A percentile compares a stretch with the other conserved stretches of the same genome.
Conservation (phyloP, 2,329 filamentous ascomycete species). For the Sporothrix mexicana region DNA sequence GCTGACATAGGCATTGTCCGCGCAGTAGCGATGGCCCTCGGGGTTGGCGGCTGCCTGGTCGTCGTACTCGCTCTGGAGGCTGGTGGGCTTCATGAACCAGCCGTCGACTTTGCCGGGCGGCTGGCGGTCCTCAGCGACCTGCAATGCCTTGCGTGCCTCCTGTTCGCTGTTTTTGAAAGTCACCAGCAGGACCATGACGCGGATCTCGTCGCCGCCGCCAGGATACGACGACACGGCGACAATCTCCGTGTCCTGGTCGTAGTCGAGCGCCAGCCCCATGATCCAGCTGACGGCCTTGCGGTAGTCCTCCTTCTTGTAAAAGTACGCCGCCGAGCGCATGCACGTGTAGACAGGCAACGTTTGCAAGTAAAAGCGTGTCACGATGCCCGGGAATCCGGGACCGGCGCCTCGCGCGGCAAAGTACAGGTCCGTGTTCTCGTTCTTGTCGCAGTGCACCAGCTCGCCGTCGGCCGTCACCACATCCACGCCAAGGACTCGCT, state of each 20-base stretch:
- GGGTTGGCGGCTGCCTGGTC: constrained; percentile 56
- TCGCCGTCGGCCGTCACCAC: constrained; percentile 55
- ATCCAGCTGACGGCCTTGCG: constrained; percentile 42
- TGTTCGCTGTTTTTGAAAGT: constrained; percentile 49
- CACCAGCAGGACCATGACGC: constrained; percentile 49
- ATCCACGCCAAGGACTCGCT: constrained; percentile 53
- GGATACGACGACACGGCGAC: constrained; percentile 47
- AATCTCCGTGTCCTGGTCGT: constrained; percentile 49
- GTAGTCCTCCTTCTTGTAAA: constrained; percentile 55
- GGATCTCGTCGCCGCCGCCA: constrained; percentile 40
- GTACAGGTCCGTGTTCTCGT: constrained; percentile 53
- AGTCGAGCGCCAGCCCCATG: constrained; percentile 42
- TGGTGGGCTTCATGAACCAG: constrained; percentile 43
- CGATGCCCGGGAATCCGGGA: constrained; percentile 57
- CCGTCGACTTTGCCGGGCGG: constrained; percentile 44
- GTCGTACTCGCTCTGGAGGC: constrained; percentile 50
- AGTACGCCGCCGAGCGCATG: constrained; percentile 44
- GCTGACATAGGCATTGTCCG: constrained; percentile 57
- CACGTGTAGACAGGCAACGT: constrained; percentile 42
- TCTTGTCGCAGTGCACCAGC: constrained; percentile 45
- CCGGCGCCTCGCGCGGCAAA: constrained; percentile 58
- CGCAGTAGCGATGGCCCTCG: constrained; percentile 54
- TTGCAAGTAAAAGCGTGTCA: constrained; percentile 57
- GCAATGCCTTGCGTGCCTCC: constrained; percentile 47
- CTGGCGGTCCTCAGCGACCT: constrained; percentile 46